A percentile compares a stretch with the other conserved stretches of the same genome.
Evolutionary conservation across 2,329 filamentous ascomycete species (phyloP).

Genomic region (Teratosphaeria epicoccoides): DNA sequence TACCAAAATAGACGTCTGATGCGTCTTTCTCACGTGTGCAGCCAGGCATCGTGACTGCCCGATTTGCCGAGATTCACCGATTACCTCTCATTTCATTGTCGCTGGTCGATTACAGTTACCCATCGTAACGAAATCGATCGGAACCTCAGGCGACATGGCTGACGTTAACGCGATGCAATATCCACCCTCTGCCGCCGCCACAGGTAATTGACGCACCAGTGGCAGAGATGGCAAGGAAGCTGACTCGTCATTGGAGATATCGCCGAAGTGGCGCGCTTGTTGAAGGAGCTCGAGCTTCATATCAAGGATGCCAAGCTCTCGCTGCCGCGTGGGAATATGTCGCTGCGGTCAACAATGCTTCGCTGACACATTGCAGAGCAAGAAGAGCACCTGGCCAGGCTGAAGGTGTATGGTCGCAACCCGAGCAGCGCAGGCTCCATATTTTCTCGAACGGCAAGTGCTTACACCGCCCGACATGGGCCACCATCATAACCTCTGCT

Average conservation of each 20-base stretch:
- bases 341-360: background rate
- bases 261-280: conserved; percentile 19
- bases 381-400: conserved; percentile 45
- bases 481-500: background rate
- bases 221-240: background rate
- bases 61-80: too few relatives aligned
- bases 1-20: background rate
- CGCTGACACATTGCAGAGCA: conserved; percentile 42
- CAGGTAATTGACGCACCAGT: background rate
- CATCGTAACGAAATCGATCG: too few relatives aligned
- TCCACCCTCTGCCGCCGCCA: background rate
- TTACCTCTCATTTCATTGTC: too few relatives aligned
- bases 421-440: conserved; percentile 66
- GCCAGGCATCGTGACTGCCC: too few relatives aligned
- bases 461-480: background rate
- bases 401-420: conserved; percentile 71
- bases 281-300: conserved; percentile 19
- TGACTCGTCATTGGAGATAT: conserved; percentile 6
- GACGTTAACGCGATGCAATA: background rate
- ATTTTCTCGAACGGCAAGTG: conserved; percentile 62
- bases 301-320: conserved; percentile 18
- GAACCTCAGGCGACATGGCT: background rate
- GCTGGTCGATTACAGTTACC: too few relatives aligned
- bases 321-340: conserved; percentile 14
- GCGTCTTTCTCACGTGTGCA: too few relatives aligned